Evolutionary conservation across 1,284 basidiomycete species (phyloP), one percentile per base, ranked within the genome.

Genomic region (Apiotrichum laibachii): DNA sequence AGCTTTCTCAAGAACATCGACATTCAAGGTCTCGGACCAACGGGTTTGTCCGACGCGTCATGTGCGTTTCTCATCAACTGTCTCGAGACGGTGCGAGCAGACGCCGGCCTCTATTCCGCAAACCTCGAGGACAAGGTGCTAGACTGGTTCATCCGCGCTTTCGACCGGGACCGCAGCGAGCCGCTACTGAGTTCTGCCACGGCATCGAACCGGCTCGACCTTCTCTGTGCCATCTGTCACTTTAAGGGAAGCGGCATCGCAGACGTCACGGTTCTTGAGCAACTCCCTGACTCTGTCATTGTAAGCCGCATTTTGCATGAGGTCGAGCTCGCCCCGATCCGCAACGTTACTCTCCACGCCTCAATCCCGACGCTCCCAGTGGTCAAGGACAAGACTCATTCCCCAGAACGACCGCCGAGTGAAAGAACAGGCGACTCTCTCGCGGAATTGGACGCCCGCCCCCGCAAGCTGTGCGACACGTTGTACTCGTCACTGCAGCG

Each of bases 41-140:
- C 85, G 2, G 86, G 84, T 64, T 89, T 91, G 0, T 88, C 84
- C 67, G 94, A 98, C 68, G 85, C 92, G 0, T 88, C 93, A 26
- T 94, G 92, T 79, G 79, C 81, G 50, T 89, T 97, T 71, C 80
- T 97, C 47, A 78, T 83, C 16, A 79, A 83, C 22, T 86, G 85
- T 57, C 79, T 95, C 35, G 81, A 80, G 22, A 77, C 88, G 18
- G 85, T 89, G 0, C 85, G 84, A 57, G 85, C 87, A 65, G 91
- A 96, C 68, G 86, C 88, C 47, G 83, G 87, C 19, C 77, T 95
- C 10, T 90, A 90, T 72, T 83, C 86, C 5, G 84, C 89, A 81
- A 85, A 86, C 39, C 79, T 95, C 16, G 88, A 91, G 70, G 89
- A 92, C 67, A 90, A 90, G 70, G 86, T 90, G 0, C 71, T 93